Percentiles rank a stretch among this genome's conserved stretches.
Evolutionary conservation across 495 filamentous ascomycete species (phyloP).

Genomic region (Penicillium soppii): DNA sequence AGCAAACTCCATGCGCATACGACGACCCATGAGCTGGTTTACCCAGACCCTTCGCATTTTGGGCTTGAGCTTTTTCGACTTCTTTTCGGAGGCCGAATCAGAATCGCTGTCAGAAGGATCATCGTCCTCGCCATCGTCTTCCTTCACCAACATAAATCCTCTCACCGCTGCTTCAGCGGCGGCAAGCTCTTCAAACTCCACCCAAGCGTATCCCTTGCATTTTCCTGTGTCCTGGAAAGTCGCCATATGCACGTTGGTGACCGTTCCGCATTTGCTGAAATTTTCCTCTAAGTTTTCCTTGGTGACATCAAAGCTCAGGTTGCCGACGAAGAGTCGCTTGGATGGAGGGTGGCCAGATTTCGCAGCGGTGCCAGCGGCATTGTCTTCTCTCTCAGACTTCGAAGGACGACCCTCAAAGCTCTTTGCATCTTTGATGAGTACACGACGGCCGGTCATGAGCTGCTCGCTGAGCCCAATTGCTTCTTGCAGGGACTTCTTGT

Average conservation of each 20-base stretch:
- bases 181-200: constrained; percentile 78
- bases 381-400: constrained; percentile 49
- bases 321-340: constrained; percentile 87
- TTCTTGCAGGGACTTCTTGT: constrained; percentile 60
- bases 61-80: constrained; percentile 49
- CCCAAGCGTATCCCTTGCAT: constrained; percentile 96
- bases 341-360: constrained; percentile 59
- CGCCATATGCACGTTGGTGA: constrained; percentile 78
- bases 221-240: constrained; percentile 97
- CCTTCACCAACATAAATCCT: constrained; percentile 69
- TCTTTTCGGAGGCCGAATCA: constrained; percentile 37
- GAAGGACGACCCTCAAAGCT: constrained; percentile 77
- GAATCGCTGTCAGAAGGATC: constrained; percentile 35
- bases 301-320: constrained; percentile 81
- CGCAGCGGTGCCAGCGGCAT: constrained; percentile 26
- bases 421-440: constrained; percentile 89
- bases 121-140: constrained; percentile 60
- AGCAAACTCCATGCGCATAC: constrained; percentile 85
- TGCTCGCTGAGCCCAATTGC: constrained; percentile 80
- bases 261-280: constrained; percentile 77
- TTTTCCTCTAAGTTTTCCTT: constrained; percentile 76
- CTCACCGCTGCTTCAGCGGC: constrained; percentile 75
- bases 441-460: constrained; percentile 67
- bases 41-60: constrained; percentile 75
- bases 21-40: constrained; percentile 73